A percentile compares a stretch with the other conserved stretches of the same genome.
Conservation (phyloP, 1,284 basidiomycete species). For the Mycena sp. region DNA sequence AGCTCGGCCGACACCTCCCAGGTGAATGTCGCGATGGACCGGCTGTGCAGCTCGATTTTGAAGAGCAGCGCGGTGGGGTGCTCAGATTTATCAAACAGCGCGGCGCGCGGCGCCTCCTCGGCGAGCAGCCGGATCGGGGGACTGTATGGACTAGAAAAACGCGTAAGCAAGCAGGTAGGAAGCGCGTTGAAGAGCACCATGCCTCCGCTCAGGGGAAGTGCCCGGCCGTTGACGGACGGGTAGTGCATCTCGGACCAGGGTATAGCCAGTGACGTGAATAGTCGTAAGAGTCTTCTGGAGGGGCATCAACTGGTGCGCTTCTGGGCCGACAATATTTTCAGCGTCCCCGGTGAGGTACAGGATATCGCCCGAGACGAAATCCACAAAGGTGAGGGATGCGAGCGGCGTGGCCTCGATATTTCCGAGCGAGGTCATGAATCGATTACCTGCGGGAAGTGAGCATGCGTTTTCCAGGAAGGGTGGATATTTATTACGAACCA, state of each 20-base stretch:
- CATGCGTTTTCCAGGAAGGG: neutral
- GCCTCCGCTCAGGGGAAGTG: constrained; percentile 48
- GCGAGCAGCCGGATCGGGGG: constrained; percentile 64
- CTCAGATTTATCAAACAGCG: constrained; percentile 40
- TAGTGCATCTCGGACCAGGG: constrained; percentile 62
- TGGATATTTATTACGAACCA: constrained; percentile 47
- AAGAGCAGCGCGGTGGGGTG: constrained; percentile 47
- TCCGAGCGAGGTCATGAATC: constrained; percentile 68
- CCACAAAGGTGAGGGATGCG: constrained; percentile 64
- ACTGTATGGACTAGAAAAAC: constrained; percentile 58
- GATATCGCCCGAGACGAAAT: constrained; percentile 62
- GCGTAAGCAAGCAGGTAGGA: constrained; percentile 9
- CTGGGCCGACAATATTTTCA: constrained; percentile 55
- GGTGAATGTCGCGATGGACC: constrained; percentile 63
- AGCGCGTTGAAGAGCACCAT: constrained; percentile 6
- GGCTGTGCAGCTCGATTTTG: constrained; percentile 54
- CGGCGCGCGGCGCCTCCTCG: constrained; percentile 50
- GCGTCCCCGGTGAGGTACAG: constrained; percentile 71
- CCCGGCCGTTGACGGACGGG: constrained; percentile 57
- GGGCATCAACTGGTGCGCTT: constrained; percentile 63
- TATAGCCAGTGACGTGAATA: constrained; percentile 60
- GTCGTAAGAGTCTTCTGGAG: constrained; percentile 61
- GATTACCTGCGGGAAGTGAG: constrained; percentile 56
- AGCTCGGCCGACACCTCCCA: constrained; percentile 53
- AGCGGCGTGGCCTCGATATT: constrained; percentile 67